Evolutionary conservation across 352 stramenopile species (phyloP).

Genomic region (Phytopythium chamaehyphon): DNA sequence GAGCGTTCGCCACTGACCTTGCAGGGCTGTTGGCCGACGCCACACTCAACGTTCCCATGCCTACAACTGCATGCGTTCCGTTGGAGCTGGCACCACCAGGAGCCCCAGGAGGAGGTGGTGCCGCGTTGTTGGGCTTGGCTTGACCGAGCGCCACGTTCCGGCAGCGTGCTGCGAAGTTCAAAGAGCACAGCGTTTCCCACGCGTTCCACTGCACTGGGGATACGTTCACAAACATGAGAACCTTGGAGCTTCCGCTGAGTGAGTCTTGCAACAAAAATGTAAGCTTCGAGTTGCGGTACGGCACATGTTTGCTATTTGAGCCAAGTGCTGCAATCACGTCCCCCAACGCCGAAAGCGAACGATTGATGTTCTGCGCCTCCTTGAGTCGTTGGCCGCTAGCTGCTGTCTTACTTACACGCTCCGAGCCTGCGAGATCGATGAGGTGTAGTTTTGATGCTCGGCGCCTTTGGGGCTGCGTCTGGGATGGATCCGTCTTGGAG

Average conservation of each 20-base stretch:
- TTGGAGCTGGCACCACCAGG: slow-evolving; percentile 7
- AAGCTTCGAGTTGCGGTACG: slow-evolving; percentile 96
- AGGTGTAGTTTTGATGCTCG: slow-evolving; percentile 78
- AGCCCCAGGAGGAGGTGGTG: slow-evolving; percentile 8
- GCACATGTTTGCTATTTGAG: slow-evolving; percentile 89
- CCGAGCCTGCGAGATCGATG: slow-evolving; percentile 86
- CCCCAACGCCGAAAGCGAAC: slow-evolving; percentile 90
- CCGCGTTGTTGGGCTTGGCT: slow-evolving; percentile 48
- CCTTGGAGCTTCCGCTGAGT: slow-evolving; percentile 75
- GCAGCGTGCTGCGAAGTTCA: slow-evolving; percentile 89
- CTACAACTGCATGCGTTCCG: slow-evolving; percentile 27
- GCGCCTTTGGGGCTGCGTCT: slow-evolving; percentile 9
- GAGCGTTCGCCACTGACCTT: slow-evolving; percentile 6
- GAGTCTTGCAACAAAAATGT: slow-evolving; percentile 87
- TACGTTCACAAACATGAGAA: slow-evolving; percentile 88
- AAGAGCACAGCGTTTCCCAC: slow-evolving; percentile 86
- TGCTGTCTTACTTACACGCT: slow-evolving; percentile 88
- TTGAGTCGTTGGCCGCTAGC: slow-evolving; percentile 91
- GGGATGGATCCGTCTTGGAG: slow-evolving; percentile 30
- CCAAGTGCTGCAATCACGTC: slow-evolving; percentile 94
- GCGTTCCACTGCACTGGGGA: slow-evolving; percentile 86
- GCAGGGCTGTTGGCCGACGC: slow-evolving; percentile 10
- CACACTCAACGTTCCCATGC: slow-evolving; percentile 30
- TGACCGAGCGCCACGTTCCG: slow-evolving; percentile 85
- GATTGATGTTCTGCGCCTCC: slow-evolving; percentile 96